Base-by-base conservation (phyloP, 805 yeast species). In the Metschnikowia anglica region DNA sequence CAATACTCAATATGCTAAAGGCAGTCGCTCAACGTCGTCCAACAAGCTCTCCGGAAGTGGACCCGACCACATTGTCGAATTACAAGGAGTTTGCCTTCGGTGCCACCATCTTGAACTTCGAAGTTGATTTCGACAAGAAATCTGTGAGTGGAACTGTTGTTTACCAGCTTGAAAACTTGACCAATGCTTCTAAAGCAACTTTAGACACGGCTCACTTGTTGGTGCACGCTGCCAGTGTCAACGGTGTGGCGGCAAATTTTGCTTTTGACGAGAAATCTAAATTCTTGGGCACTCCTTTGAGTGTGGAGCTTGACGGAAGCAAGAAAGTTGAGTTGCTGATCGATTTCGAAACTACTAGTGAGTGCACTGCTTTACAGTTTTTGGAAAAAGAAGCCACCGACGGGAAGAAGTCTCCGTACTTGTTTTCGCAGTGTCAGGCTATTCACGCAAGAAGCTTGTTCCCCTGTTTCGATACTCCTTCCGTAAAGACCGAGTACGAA, bases 391-490 rank as follows among this genome's bases (percentile, higher is more conserved):
- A 73, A 40, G 85, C 82, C 53, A 85, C 95, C 7, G 81, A 81
- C 36, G 95, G 90, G 13, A 77, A 81, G 47, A 76, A 74, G 31
- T 71, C 72, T 19, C 88, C 88, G 1, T 84, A 79, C 61, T 72
- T 89, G 44, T 89, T 88, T 62, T 87, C 96, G 9, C 97, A 89
- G 65, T 79, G 95, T 59, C 95, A 89, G 67, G 89, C 96, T 27
- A 88, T 86, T 50, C 96, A 89, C 58, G 93, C 96, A 5, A 76
- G 97, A 56, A 78, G 91, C 12, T 72, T 88, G 57, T 83, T 85
- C 67, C 97, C 97, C 7, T 85, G 88, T 55, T 89, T 89, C 59
- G 97, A 89, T 62, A 88, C 97, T 0, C 96, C 97, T 1, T 75
- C 91, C 0, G 74, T 88, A 23, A 89, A 89, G 61, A 75, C 89